phyloP scores from a whole-genome alignment of 1,139 yeast genomes.

The Geotrichum bryndzae region DNA sequence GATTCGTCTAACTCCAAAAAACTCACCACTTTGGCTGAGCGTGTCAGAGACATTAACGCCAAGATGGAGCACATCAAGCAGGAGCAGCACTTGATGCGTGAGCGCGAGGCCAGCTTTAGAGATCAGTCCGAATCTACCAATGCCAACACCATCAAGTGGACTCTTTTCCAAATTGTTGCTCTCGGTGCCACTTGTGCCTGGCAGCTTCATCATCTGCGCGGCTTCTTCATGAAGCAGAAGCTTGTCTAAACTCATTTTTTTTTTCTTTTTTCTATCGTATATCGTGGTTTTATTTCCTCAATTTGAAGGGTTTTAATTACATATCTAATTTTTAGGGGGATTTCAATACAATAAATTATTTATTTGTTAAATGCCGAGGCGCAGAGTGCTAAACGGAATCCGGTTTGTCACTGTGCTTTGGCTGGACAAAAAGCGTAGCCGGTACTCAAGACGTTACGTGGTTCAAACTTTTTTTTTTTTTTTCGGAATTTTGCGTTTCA shows the following conservation, averaged over 20 bases:
- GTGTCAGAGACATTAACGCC: slow-evolving; percentile 47
- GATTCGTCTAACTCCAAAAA: slow-evolving; percentile 49
- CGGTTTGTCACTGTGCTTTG: background rate
- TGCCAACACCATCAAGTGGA: slow-evolving; percentile 60
- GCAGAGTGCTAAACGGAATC: background rate
- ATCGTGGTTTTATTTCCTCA: background rate
- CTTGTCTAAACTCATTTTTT: slow-evolving; percentile 39
- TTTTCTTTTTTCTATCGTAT: background rate
- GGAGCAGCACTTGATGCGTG: slow-evolving; percentile 63
- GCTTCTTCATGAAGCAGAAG: slow-evolving; percentile 63
- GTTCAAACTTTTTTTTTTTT: background rate
- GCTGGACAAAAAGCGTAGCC: background rate
- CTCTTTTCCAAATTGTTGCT: slow-evolving; percentile 53
- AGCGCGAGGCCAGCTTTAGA: slow-evolving; percentile 62
- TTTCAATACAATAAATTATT: background rate
- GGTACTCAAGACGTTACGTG: background rate
- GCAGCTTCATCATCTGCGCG: slow-evolving; percentile 58
- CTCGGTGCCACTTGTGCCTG: slow-evolving; percentile 56
- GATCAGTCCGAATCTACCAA: slow-evolving; percentile 63
- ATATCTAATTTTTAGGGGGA: background rate
- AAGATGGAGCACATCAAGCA: slow-evolving; percentile 53
- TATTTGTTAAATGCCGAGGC: background rate
- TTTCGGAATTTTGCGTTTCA: background rate
- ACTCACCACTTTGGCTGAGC: slow-evolving; percentile 47
- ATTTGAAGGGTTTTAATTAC: background rate